Percentiles rank a stretch among this genome's conserved stretches.
Conservation (phyloP, 208 protist species). For the Angomonas deanei region DNA sequence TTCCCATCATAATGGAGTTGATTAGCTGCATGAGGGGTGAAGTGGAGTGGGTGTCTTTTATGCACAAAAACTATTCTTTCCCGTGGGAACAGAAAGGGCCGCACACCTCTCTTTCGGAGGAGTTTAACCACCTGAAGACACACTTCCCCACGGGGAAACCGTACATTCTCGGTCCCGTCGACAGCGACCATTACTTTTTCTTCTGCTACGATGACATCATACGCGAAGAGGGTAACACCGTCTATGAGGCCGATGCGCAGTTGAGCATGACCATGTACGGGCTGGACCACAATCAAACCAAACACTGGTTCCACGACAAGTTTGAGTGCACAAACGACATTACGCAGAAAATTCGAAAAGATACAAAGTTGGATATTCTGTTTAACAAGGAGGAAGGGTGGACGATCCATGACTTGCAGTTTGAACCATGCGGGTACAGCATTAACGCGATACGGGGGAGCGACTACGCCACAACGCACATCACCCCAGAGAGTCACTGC, state of each 20-base stretch:
- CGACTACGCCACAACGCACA: conserved; percentile 94
- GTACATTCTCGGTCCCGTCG: conserved; percentile 88
- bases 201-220: conserved; percentile 89
- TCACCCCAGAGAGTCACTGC: conserved; percentile 92
- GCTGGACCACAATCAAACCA: conserved; percentile 67
- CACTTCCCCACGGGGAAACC: conserved; percentile 79
- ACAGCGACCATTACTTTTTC: conserved; percentile 91
- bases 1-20: conserved; percentile 74
- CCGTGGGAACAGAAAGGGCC: conserved; percentile 88
- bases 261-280: conserved; percentile 91
- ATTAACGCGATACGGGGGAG: conserved; percentile 86
- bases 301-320: conserved; percentile 77
- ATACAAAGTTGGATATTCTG: conserved; percentile 64
- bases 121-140: conserved; percentile 69
- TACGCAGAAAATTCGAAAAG: conserved; percentile 60
- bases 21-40: conserved; percentile 75
- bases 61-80: conserved; percentile 92
- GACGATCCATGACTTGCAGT: conserved; percentile 86
- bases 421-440: conserved; percentile 94
- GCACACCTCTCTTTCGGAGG: conserved; percentile 75
- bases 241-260: conserved; percentile 68
- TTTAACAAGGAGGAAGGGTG: conserved; percentile 54
- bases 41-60: conserved; percentile 87
- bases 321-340: conserved; percentile 59
- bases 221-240: conserved; percentile 16